phyloP scores from a whole-genome alignment of 2,329 filamentous ascomycete species.

The Thielaviopsis euricoi region DNA sequence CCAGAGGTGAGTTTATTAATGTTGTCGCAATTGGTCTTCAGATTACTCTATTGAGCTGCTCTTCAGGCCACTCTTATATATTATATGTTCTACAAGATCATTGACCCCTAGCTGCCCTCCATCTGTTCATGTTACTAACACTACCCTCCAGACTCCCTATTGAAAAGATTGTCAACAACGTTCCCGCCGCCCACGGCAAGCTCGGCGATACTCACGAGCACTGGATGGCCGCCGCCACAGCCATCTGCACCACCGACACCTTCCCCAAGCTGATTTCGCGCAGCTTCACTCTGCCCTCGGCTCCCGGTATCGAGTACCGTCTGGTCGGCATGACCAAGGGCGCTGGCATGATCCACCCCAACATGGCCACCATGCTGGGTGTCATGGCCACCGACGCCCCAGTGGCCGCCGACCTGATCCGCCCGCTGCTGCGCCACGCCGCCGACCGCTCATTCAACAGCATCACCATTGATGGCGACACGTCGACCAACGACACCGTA shows the following conservation, averaged over 20 bases:
- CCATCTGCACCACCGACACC: conserved; percentile 96
- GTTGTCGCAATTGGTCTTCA: conserved; percentile 4
- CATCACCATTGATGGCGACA: conserved; percentile 94
- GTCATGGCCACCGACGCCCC: conserved; percentile 86
- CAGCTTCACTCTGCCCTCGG: conserved; percentile 65
- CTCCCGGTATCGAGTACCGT: conserved; percentile 53
- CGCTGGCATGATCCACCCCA: conserved; percentile 97
- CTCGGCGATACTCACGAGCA: conserved; percentile 63
- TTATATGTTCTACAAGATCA: too few species aligned
- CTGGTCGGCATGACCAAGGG: conserved; percentile 96
- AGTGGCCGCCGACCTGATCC: conserved; percentile 50
- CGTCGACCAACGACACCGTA: conserved; percentile 92
- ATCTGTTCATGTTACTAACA: background rate
- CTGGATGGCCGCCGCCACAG: conserved; percentile 74
- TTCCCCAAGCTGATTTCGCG: conserved; percentile 89
- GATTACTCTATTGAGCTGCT: too few species aligned
- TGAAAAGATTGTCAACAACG: conserved; percentile 68
- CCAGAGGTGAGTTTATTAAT: conserved; percentile 39
- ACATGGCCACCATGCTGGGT: conserved; percentile 91
- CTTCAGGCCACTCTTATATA: too few species aligned
- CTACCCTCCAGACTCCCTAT: conserved; percentile 62
- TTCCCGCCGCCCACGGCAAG: conserved; percentile 57
- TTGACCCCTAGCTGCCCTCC: too few species aligned
- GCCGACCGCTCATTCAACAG: conserved; percentile 84
- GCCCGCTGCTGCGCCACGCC: conserved; percentile 53